Evolutionary conservation across 495 filamentous ascomycete species (phyloP), one percentile per base, ranked within the genome.

Genomic region (Aspergillus hancockii): DNA sequence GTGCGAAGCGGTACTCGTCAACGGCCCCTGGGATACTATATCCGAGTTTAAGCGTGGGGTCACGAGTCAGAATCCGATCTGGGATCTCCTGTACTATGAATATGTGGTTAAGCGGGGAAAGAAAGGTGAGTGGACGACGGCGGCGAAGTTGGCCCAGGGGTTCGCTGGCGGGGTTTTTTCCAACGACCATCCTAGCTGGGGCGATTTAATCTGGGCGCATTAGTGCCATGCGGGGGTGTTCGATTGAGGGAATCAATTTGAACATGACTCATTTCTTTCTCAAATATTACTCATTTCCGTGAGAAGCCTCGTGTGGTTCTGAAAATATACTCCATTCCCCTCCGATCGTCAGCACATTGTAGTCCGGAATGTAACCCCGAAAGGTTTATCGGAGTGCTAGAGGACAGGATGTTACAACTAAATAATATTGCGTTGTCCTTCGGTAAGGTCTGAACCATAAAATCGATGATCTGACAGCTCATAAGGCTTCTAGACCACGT

Each of bases 1-100:
- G 7, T 78, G 74, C 54, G 73, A 76, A 54, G 67, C 71, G 0
- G 67, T 72, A 22, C 55, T 76, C 18, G 66, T 75, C 34, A 67
- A 68, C 51, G 68, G 72, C 1, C 73, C 70, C 4, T 75, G 75
- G 74, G 54, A 47, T 23, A 57, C 30, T n/a, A 65, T 63, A 31
- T 71, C 72, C 2, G 64, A 63, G 18, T 59, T 59, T 23, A 70
- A 59, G 40, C 56, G 63, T 22, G 70, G 72, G n/a, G 62, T 68
- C 10, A 66, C 64, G 0, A 55, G 18, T n/a, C 14, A 18, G 23
- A 61, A 55, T 45, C 58, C 58, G 21, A 47, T 55, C 16, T 61
- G 58, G 52, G 58, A 61, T 47, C 8, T 61, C 8, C 21, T 55
- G 1, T 55, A 45, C 19, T 61, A 54, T 23, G 51, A 61, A 43